Evolutionary conservation across 768 basidiomycete species (phyloP).

Genomic region (Boletus sp.): DNA sequence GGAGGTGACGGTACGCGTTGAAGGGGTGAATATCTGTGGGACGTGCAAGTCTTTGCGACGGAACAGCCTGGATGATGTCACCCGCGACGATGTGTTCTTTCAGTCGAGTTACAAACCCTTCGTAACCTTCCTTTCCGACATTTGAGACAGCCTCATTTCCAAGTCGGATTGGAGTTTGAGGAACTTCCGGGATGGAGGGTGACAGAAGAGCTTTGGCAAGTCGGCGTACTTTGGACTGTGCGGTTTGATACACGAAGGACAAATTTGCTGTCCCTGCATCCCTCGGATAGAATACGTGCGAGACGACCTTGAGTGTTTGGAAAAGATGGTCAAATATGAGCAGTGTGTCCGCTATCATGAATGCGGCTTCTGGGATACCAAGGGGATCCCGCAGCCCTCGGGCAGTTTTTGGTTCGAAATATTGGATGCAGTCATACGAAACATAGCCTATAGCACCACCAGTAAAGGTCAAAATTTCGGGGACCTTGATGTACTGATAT

Average conservation of each 20-base stretch:
- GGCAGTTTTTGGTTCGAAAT: conserved; percentile 94
- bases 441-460: conserved; percentile 98
- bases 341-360: conserved; percentile 96
- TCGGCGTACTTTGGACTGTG: conserved; percentile 74
- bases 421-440: conserved; percentile 91
- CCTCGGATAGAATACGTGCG: conserved; percentile 86
- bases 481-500: conserved; percentile 88
- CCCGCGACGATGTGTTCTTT: conserved; percentile 95
- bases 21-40: conserved; percentile 91
- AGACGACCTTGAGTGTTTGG: conserved; percentile 92
- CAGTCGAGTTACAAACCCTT: conserved; percentile 83
- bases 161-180: conserved; percentile 59
- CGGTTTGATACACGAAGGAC: conserved; percentile 84
- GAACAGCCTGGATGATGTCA: conserved; percentile 98
- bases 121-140: conserved; percentile 90
- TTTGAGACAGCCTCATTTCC: conserved; percentile 77
- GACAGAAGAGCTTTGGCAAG: conserved; percentile 69
- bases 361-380: conserved; percentile 89
- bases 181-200: conserved; percentile 56
- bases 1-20: conserved; percentile 91
- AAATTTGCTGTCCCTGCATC: conserved; percentile 65
- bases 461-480: conserved; percentile 90
- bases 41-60: conserved; percentile 84
- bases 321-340: conserved; percentile 96
- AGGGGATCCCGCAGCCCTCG: conserved; percentile 72